Evolutionary conservation across 371 early-diverging fungal species (phyloP).

Genomic region (Rhizopus sp.): DNA sequence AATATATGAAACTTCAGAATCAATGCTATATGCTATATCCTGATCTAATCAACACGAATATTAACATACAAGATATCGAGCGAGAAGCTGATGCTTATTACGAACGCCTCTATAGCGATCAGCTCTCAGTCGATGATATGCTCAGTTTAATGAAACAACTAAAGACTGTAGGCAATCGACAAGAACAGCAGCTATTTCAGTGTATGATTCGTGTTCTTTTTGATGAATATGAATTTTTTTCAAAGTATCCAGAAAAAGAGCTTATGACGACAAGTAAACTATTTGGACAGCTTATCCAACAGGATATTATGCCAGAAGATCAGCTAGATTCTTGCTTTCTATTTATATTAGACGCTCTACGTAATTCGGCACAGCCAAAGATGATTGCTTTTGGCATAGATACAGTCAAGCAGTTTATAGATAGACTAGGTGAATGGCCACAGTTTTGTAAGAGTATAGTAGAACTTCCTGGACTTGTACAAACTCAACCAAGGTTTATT

Average conservation of each 20-base stretch:
- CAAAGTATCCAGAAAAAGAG: constrained; percentile 92
- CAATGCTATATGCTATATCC: not conserved
- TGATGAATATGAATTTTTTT: constrained; percentile 93
- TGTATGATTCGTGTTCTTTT: constrained; percentile 87
- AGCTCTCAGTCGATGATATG: constrained; percentile 68
- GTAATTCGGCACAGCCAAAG: constrained; percentile 74
- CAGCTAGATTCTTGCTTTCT: constrained; percentile 80
- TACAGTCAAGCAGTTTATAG: constrained; percentile 81
- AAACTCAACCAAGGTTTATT: constrained; percentile 73
- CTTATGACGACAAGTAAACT: constrained; percentile 82
- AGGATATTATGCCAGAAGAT: constrained; percentile 75
- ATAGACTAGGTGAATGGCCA: constrained; percentile 87
- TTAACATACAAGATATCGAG: constrained; percentile 54
- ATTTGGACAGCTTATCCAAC: constrained; percentile 88
- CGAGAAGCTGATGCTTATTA: constrained; percentile 77
- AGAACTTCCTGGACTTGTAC: constrained; percentile 76
- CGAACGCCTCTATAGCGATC: constrained; percentile 76
- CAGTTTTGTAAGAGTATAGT: constrained; percentile 80
- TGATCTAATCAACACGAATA: not conserved
- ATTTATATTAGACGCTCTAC: constrained; percentile 81
- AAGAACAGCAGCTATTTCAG: constrained; percentile 75
- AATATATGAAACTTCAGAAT: not conserved
- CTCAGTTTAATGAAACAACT: constrained; percentile 72
- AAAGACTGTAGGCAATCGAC: constrained; percentile 60
- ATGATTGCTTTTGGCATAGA: constrained; percentile 89